Evolutionary conservation across 257 asterid species (phyloP).

Genomic region (Paraleonurus japonicus): DNA sequence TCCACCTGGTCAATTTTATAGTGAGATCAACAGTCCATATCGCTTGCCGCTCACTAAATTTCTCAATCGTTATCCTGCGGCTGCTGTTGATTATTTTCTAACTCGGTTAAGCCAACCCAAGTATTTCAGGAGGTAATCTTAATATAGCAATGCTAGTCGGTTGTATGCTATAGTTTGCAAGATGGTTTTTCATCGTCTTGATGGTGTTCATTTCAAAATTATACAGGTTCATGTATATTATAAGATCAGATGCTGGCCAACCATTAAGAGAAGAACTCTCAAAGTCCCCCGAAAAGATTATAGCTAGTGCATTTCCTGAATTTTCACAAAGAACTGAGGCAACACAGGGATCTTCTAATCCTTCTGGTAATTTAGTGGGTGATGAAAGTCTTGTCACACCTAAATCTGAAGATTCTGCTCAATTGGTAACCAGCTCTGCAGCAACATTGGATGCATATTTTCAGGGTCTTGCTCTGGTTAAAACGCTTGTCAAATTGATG

Average conservation of each 20-base stretch:
- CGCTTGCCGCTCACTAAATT: conserved; percentile 96
- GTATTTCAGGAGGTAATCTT: conserved; percentile 83
- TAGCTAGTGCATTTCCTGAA: conserved; percentile 88
- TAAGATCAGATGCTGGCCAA: conserved; percentile 97
- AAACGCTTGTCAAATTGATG: conserved; percentile 92
- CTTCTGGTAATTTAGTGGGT: conserved; percentile 46
- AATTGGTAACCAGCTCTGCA: conserved; percentile 42
- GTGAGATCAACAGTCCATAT: conserved; percentile 99
- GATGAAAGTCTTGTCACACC: conserved; percentile 57
- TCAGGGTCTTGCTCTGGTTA: conserved; percentile 94
- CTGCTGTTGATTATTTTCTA: conserved; percentile 95
- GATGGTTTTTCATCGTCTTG: conserved; percentile 23
- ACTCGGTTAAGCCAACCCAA: conserved; percentile 76
- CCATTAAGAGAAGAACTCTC: conserved; percentile 98
- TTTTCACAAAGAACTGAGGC: conserved; percentile 56
- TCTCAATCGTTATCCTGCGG: conserved; percentile 87
- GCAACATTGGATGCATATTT: conserved; percentile 84
- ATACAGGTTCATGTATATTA: conserved; percentile 92
- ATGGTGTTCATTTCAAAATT: conserved; percentile 27
- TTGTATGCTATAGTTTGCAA: conserved; percentile 20
- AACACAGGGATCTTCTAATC: conserved; percentile 60
- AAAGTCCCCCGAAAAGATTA: conserved; percentile 93
- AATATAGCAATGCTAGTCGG: conserved; percentile 10
- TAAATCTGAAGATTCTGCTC: conserved; percentile 67
- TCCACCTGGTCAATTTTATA: conserved; percentile 93